Evolutionary conservation across 164 flowering plant species (phyloP).

Genomic region (Santalum album): DNA sequence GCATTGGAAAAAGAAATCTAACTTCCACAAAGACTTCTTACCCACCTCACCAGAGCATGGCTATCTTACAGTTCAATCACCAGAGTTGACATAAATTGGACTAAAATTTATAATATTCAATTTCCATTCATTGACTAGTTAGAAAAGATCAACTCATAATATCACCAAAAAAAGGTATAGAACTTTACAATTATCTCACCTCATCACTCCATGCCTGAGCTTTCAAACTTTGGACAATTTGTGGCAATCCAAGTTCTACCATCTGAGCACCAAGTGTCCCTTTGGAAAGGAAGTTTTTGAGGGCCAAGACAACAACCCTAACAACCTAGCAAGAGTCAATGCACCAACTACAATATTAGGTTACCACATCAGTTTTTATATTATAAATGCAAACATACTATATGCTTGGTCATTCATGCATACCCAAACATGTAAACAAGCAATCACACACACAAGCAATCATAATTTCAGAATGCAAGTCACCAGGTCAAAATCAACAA

Average conservation of each 20-base stretch:
- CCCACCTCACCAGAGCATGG: not conserved
- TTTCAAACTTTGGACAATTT: slow-evolving; percentile 82
- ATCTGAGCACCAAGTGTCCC: slow-evolving; percentile 91
- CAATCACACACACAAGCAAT: no score
- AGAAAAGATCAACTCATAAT: no score
- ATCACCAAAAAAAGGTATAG: no score
- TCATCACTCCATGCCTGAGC: slow-evolving; percentile 99
- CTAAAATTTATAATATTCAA: no score
- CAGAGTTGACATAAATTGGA: not conserved
- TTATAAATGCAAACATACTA: not conserved
- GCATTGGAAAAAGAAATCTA: no score
- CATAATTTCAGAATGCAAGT: no score
- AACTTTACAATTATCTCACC: slow-evolving; percentile 33
- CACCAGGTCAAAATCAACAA: no score
- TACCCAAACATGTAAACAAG: no score
- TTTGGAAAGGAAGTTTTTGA: slow-evolving; percentile 75
- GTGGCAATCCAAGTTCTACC: slow-evolving; percentile 85
- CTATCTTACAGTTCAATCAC: not conserved
- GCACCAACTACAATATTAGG: not conserved
- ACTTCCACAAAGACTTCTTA: no score
- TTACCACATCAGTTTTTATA: not conserved
- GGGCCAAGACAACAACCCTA: slow-evolving; percentile 75
- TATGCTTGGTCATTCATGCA: no score
- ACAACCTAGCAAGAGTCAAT: slow-evolving; percentile 59
- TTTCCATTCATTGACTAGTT: no score